phyloP scores from a whole-genome alignment of 805 yeast genomes.

The Candida qinlingensis region DNA sequence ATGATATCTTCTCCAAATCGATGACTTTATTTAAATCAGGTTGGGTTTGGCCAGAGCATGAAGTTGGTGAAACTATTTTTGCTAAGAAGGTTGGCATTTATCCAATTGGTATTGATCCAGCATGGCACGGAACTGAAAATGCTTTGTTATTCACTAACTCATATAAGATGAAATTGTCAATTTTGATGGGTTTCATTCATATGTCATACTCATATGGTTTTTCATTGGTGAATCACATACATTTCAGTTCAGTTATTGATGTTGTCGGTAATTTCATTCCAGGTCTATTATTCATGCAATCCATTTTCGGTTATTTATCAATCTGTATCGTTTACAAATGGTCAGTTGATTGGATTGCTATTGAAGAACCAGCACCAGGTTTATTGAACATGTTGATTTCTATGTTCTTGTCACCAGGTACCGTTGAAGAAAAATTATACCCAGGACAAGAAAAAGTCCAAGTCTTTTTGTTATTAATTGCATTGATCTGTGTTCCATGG shows the following conservation, averaged over 20 bases:
- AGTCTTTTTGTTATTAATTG: constrained; percentile 61
- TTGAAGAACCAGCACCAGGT: constrained; percentile 81
- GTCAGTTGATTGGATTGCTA: constrained; percentile 85
- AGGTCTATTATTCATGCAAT: constrained; percentile 91
- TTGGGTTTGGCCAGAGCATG: constrained; percentile 85
- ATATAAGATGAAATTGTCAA: constrained; percentile 94
- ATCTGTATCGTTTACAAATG: constrained; percentile 88
- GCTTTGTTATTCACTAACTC: constrained; percentile 87
- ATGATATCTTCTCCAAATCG: constrained; percentile 88
- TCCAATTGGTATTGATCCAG: constrained; percentile 82
- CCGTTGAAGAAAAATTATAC: constrained; percentile 73
- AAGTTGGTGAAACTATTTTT: constrained; percentile 61
- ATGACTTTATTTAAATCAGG: constrained; percentile 84
- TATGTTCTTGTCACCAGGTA: constrained; percentile 94
- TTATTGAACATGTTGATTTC: constrained; percentile 89
- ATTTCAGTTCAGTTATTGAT: constrained; percentile 70
- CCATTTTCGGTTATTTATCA: constrained; percentile 90
- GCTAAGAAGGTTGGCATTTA: constrained; percentile 70
- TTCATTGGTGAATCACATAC: constrained; percentile 73
- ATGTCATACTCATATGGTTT: constrained; percentile 88
- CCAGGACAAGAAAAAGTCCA: constrained; percentile 78
- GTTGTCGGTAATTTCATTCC: constrained; percentile 92
- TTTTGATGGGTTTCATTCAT: constrained; percentile 90
- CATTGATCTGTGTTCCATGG: constrained; percentile 93
- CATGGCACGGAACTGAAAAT: constrained; percentile 99